A percentile compares a stretch with the other conserved stretches of the same genome.
phyloP scores from a whole-genome alignment of 2,329 filamentous ascomycete species.

The Sphaerulina vaccinii region DNA sequence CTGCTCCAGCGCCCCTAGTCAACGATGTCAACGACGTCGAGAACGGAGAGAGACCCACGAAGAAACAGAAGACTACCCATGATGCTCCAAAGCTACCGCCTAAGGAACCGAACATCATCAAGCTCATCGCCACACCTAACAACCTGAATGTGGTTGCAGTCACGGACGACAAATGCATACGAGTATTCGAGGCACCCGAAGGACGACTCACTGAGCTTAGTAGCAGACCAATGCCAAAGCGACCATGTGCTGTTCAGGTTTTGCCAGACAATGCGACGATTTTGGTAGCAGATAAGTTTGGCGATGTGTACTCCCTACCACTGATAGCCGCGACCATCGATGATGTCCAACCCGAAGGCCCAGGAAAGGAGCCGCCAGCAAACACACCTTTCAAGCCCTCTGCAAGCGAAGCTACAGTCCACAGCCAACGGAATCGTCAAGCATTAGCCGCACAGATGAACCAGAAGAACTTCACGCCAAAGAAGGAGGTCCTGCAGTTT shows the following conservation, averaged over 20 bases:
- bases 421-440: conserved; percentile 59
- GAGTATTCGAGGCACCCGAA: conserved; percentile 70
- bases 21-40: conserved; percentile 18
- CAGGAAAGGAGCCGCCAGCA: conserved; percentile 28
- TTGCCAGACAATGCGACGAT: conserved; percentile 70
- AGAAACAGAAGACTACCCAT: conserved; percentile 36
- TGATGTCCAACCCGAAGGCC: conserved; percentile 33
- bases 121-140: conserved; percentile 63
- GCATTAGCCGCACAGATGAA: conserved; percentile 58
- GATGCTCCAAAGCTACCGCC: conserved; percentile 36
- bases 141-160: conserved; percentile 71
- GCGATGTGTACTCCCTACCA: conserved; percentile 88
- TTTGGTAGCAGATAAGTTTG: conserved; percentile 89
- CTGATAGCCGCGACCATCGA: conserved; percentile 52
- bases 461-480: conserved; percentile 44
- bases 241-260: conserved; percentile 73
- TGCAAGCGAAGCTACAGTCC: conserved; percentile 59
- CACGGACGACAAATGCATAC: conserved; percentile 87
- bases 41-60: conserved; percentile 29
- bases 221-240: conserved; percentile 83
- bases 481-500: conserved; percentile 56
- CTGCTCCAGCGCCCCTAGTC: conserved; percentile 3
- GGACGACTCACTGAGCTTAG: conserved; percentile 67
- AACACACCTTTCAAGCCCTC: conserved; percentile 47
- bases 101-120: conserved; percentile 62